Percentiles rank a stretch among this genome's conserved stretches.
Conservation (phyloP, 306 rosid genomes). For the Cercis canadensis region DNA sequence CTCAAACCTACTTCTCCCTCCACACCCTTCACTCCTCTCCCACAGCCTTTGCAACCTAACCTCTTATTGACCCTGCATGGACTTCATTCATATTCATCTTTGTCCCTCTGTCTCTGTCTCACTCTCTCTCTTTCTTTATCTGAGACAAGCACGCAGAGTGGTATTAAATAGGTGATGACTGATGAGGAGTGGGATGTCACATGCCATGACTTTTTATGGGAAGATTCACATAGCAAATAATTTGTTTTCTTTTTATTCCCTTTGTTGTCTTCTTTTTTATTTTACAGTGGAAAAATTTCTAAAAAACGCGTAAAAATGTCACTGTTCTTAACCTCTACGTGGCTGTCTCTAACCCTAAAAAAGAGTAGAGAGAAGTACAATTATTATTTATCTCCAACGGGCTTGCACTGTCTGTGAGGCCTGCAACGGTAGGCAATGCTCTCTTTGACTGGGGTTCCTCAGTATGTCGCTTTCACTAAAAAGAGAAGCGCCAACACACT, state of each 20-base stretch:
- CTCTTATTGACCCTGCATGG: constrained; percentile 35
- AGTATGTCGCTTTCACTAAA: constrained; percentile 73
- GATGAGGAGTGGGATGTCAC: constrained; percentile 42
- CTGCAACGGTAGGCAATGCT: constrained; percentile 50
- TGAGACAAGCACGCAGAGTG: neutral
- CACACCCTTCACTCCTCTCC: neutral
- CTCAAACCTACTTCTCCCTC: constrained; percentile 25
- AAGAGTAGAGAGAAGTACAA: constrained; percentile 55
- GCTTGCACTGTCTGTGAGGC: constrained; percentile 48
- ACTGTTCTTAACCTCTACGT: constrained; percentile 47
- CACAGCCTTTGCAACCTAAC: neutral
- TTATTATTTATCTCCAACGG: constrained; percentile 61
- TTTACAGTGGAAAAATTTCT: no score
- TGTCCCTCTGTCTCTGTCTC: constrained; percentile 27
- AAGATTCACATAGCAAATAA: constrained; percentile 37
- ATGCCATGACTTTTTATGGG: constrained; percentile 47
- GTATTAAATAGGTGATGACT: neutral
- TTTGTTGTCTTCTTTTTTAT: neutral
- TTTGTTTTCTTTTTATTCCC: constrained; percentile 18
- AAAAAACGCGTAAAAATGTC: neutral
- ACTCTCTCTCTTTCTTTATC: neutral
- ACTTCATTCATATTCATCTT: constrained; percentile 13
- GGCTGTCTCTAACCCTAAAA: constrained; percentile 45
- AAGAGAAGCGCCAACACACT: constrained; percentile 55
- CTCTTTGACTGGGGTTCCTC: constrained; percentile 75